phyloP scores from a whole-genome alignment of 2,329 filamentous ascomycete genomes.

The Trichoderma simmonsii region DNA sequence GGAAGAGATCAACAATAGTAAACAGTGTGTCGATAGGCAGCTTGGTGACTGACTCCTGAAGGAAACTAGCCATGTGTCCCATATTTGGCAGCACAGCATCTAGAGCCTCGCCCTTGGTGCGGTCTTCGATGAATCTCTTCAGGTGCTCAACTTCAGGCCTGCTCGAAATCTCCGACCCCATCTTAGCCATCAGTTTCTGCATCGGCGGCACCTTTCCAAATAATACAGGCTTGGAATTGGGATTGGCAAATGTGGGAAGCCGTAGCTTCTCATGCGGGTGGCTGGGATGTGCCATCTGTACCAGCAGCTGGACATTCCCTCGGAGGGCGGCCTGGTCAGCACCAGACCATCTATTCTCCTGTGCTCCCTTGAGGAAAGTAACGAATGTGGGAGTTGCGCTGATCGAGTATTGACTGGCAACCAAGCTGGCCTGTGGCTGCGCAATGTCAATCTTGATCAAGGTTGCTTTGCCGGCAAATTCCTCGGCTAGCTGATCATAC shows the following conservation, averaged over 20 bases:
- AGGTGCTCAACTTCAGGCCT: conserved; percentile 61
- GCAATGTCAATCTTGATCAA: conserved; percentile 84
- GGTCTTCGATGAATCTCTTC: conserved; percentile 66
- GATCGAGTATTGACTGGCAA: conserved; percentile 64
- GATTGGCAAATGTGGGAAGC: conserved; percentile 66
- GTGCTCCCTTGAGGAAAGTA: conserved; percentile 72
- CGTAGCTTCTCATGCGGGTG: conserved; percentile 73
- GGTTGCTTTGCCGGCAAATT: conserved; percentile 63
- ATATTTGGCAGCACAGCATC: conserved; percentile 71
- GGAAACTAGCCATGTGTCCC: conserved; percentile 57
- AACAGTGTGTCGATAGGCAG: conserved; percentile 69
- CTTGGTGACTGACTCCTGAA: conserved; percentile 52
- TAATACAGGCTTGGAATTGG: conserved; percentile 62
- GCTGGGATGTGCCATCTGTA: conserved; percentile 69
- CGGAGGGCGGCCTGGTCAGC: conserved; percentile 66
- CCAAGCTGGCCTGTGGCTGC: conserved; percentile 58
- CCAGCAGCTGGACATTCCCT: conserved; percentile 68
- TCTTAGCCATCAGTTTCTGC: conserved; percentile 75
- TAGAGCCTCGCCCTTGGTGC: conserved; percentile 54
- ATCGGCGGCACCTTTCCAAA: conserved; percentile 80
- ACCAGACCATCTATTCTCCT: conserved; percentile 78
- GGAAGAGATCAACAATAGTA: conserved; percentile 78
- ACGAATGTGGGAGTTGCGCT: conserved; percentile 84
- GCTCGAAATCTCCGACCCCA: conserved; percentile 58
- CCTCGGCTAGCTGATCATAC: conserved; percentile 75